Conservation (phyloP, 495 filamentous ascomycete genomes). For the Neurospora sp. region DNA sequence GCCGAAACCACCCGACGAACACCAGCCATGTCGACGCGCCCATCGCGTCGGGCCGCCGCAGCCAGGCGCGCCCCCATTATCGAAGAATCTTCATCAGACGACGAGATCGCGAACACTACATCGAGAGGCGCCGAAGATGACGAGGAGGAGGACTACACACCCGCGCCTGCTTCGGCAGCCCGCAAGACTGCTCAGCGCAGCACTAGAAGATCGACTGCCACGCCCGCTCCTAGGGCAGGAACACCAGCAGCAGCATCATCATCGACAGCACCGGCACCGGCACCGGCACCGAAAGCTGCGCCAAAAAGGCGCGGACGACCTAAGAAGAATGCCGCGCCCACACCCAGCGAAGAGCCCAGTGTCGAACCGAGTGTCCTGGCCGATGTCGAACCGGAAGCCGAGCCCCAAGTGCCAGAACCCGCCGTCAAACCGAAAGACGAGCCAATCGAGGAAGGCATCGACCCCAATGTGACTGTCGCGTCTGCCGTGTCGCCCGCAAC, state of each 20-base stretch:
- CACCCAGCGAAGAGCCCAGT: conserved; percentile 43
- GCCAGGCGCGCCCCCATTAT: conserved; percentile 57
- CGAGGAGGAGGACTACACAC: conserved; percentile 72
- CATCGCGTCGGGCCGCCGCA: conserved; percentile 60
- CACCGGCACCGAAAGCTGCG: conserved; percentile 20
- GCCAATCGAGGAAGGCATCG: conserved; percentile 36
- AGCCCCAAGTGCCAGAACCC: not conserved
- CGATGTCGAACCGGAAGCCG: not conserved
- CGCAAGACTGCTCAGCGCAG: conserved; percentile 19
- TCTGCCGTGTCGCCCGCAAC: conserved; percentile 37
- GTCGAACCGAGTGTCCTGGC: not conserved
- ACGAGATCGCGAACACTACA: conserved; percentile 52
- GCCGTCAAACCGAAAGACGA: not conserved
- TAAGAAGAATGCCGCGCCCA: conserved; percentile 4
- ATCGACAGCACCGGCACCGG: conserved; percentile 16
- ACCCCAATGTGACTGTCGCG: conserved; percentile 42
- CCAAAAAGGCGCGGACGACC: conserved; percentile 23
- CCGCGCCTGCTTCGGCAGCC: conserved; percentile 42
- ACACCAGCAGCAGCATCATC: conserved; percentile 1
- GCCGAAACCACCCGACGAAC: not conserved
- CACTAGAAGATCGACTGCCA: conserved; percentile 46
- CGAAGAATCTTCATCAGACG: conserved; percentile 55
- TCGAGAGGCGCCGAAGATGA: conserved; percentile 48
- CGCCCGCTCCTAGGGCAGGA: conserved; percentile 22
- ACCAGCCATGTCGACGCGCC: conserved; percentile 52